phyloP scores from a whole-genome alignment of 2,329 filamentous ascomycete species.

The Chaetomiaceae sp. region DNA sequence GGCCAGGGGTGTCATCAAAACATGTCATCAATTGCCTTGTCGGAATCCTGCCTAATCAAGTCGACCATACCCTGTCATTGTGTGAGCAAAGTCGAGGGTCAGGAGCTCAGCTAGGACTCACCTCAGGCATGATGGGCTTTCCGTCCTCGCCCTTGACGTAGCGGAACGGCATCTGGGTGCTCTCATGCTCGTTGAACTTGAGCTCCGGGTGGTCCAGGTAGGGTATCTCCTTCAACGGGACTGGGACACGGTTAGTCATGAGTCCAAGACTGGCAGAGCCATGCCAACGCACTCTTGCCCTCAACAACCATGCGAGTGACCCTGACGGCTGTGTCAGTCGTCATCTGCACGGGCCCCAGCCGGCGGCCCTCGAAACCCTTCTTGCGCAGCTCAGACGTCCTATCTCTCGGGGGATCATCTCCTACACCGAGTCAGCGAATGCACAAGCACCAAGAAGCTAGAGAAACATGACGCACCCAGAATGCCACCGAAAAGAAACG shows the following conservation, averaged over 20 bases:
- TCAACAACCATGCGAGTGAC: slow-evolving; percentile 88
- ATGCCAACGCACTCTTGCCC: slow-evolving; percentile 60
- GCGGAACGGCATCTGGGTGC: slow-evolving; percentile 95
- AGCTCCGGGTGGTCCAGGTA: slow-evolving; percentile 89
- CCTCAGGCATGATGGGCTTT: slow-evolving; percentile 85
- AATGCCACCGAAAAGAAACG: slow-evolving; percentile 94
- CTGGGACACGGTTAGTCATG: slow-evolving; percentile 40
- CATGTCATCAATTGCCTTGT: slow-evolving; percentile 85
- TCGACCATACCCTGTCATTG: slow-evolving; percentile 81
- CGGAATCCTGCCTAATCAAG: slow-evolving; percentile 86
- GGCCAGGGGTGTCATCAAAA: slow-evolving; percentile 45
- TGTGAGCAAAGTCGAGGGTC: neutral
- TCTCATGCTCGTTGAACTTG: slow-evolving; percentile 85
- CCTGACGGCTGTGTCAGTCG: slow-evolving; percentile 92
- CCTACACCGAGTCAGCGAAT: slow-evolving; percentile 46
- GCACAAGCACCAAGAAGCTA: neutral
- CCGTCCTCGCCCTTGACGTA: slow-evolving; percentile 76
- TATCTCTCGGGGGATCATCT: slow-evolving; percentile 89
- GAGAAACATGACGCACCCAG: slow-evolving; percentile 56
- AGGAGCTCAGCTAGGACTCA: slow-evolving; percentile 40
- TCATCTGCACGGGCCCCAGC: slow-evolving; percentile 93
- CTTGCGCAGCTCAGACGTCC: slow-evolving; percentile 89
- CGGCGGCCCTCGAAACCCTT: slow-evolving; percentile 88
- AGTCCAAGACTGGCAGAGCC: neutral
- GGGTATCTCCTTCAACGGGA: slow-evolving; percentile 69